Percentiles rank a stretch among this genome's conserved stretches.
Evolutionary conservation across 495 filamentous ascomycete genomes (phyloP).

Genomic region (Trypethelium eluteriae): DNA sequence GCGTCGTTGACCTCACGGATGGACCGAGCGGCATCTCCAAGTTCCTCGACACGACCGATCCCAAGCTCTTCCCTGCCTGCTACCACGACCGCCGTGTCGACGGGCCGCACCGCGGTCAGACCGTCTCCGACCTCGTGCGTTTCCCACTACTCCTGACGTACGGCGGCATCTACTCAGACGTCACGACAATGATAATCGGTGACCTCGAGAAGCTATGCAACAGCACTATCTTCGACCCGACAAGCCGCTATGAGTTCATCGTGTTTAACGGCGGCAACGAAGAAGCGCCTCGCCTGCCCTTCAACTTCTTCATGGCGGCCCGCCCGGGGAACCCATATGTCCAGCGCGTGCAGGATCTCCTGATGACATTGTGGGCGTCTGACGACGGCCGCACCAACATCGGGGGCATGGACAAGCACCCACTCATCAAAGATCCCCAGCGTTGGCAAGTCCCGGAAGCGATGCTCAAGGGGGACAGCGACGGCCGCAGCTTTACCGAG

Average conservation of each 20-base stretch:
- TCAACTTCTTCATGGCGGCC: slow-evolving; percentile 46
- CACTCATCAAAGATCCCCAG: slow-evolving; percentile 40
- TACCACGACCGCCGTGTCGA: slow-evolving; percentile 43
- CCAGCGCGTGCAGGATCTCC: slow-evolving; percentile 42
- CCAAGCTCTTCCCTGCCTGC: slow-evolving; percentile 40
- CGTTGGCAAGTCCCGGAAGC: slow-evolving; percentile 31
- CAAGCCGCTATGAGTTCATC: slow-evolving; percentile 43
- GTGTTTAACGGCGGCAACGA: slow-evolving; percentile 39
- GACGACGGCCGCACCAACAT: slow-evolving; percentile 44
- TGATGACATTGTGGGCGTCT: slow-evolving; percentile 45
- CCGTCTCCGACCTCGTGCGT: slow-evolving; percentile 50
- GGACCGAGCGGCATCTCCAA: slow-evolving; percentile 43
- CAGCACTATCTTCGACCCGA: slow-evolving; percentile 40
- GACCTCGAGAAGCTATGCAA: slow-evolving; percentile 48
- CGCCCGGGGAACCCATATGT: slow-evolving; percentile 42
- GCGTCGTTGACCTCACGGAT: slow-evolving; percentile 42
- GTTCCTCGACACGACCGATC: slow-evolving; percentile 42
- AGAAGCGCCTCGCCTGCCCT: slow-evolving; percentile 31
- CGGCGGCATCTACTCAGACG: slow-evolving; percentile 51
- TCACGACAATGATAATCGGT: slow-evolving; percentile 48
- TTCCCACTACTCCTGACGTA: slow-evolving; percentile 48
- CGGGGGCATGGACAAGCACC: slow-evolving; percentile 45
- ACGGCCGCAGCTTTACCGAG: slow-evolving; percentile 26
- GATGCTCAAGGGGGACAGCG: slow-evolving; percentile 17
- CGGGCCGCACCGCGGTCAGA: slow-evolving; percentile 45